These are phyloP conservation scores for Starmera dryadoides DNA, from an alignment of 805 yeast species.

Conservation along the genomic window DNA sequence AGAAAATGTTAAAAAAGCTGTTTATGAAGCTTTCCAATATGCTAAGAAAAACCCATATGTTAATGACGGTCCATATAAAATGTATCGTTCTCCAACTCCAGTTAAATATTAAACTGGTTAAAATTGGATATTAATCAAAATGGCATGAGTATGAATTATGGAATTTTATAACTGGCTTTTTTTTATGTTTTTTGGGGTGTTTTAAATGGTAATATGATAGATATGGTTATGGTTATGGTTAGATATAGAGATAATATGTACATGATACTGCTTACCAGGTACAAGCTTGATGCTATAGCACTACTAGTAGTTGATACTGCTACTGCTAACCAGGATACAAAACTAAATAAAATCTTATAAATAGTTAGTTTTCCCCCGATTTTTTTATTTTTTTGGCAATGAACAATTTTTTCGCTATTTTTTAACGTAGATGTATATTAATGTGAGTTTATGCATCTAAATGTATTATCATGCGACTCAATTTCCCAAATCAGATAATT, in stretches of 20 bases:
- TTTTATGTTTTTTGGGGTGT: conserved; percentile 9
- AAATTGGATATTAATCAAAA: conserved; percentile 8
- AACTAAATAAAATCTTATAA: not conserved
- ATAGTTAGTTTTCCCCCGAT: not conserved
- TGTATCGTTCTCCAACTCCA: conserved; percentile 34
- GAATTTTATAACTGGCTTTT: conserved; percentile 5
- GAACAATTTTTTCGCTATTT: too few relatives aligned
- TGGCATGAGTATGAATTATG: conserved; percentile 18
- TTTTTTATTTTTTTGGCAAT: not conserved
- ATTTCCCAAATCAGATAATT: too few relatives aligned
- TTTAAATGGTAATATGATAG: not conserved
- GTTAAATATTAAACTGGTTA: conserved; percentile 17
- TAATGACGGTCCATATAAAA: conserved; percentile 39
- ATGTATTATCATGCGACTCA: too few relatives aligned
- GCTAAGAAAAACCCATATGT: conserved; percentile 47
- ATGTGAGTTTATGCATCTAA: too few relatives aligned
- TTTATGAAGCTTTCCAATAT: conserved; percentile 48
- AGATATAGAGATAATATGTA: too few relatives aligned
- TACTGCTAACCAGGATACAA: too few relatives aligned
- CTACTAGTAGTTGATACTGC: too few relatives aligned
- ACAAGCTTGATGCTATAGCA: too few relatives aligned
- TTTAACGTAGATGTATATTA: too few relatives aligned
- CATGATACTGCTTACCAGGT: too few relatives aligned
- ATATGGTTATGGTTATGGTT: not conserved
- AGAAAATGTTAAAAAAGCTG: conserved; percentile 28